phyloP scores from a whole-genome alignment of 352 stramenopile species.

The Globisporangium takayamanum region DNA sequence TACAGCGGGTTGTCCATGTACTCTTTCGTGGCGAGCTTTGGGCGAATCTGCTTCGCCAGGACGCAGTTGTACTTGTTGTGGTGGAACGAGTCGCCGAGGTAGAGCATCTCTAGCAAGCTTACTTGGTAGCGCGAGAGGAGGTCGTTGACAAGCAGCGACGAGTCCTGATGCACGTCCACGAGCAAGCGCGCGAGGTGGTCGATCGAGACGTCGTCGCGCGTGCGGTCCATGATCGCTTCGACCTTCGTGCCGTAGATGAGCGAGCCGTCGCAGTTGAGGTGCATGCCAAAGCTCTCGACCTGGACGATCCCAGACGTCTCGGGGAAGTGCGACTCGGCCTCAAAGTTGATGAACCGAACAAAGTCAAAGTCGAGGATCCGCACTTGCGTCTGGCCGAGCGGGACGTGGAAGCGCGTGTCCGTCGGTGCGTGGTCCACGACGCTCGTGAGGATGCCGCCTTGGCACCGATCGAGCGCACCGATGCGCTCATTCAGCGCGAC shows the following conservation, averaged over 20 bases:
- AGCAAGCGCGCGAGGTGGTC: conserved; percentile 94
- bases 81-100: conserved; percentile 92
- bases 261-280: conserved; percentile 70
- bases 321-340: conserved; percentile 95
- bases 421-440: conserved; percentile 85
- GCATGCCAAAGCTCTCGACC: conserved; percentile 95
- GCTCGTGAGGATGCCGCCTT: conserved; percentile 95
- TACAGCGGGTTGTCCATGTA: conserved; percentile 94
- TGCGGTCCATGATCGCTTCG: conserved; percentile 95
- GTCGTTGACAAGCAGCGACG: conserved; percentile 93
- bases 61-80: conserved; percentile 98
- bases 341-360: conserved; percentile 97
- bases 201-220: conserved; percentile 94
- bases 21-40: conserved; percentile 92
- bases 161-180: conserved; percentile 96
- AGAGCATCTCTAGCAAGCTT: conserved; percentile 94
- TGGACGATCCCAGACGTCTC: conserved; percentile 93
- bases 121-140: conserved; percentile 95
- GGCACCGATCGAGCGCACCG: conserved; percentile 93
- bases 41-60: conserved; percentile 94
- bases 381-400: conserved; percentile 91
- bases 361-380: conserved; percentile 97
- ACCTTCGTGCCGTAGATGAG: conserved; percentile 87
- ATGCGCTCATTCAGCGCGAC: conserved; percentile 96
- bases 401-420: conserved; percentile 78